These are phyloP conservation scores for Gossypium turneri DNA, from an alignment of 345 rosid genomes.

Conservation along the genomic window DNA sequence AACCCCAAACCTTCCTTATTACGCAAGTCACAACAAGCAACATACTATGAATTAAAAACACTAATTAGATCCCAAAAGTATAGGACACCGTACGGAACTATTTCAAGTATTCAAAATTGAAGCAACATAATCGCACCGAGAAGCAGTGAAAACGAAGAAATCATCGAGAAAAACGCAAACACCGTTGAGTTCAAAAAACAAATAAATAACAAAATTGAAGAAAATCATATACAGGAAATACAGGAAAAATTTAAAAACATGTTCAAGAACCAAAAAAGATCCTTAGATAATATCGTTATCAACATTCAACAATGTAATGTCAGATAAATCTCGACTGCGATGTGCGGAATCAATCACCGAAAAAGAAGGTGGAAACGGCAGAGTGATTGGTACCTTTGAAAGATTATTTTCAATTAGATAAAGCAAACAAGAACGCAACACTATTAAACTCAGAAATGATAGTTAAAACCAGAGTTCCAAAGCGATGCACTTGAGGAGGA, in stretches of 20 bases:
- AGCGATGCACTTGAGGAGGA: slow-evolving; percentile 2
- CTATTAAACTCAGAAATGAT: background rate
- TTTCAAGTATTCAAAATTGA: background rate
- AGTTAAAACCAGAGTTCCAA: background rate
- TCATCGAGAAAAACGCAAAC: background rate
- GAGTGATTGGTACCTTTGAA: slow-evolving; percentile 14
- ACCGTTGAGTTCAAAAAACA: background rate
- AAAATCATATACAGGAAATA: background rate
- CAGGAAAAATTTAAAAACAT: background rate
- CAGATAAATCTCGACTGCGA: background rate
- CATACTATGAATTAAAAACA: background rate
- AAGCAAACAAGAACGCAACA: background rate
- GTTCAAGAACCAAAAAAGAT: background rate
- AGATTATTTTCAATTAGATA: background rate
- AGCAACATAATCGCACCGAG: background rate
- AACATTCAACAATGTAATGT: slow-evolving; percentile 10
- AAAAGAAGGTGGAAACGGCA: background rate
- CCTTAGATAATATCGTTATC: background rate
- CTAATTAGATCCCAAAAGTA: background rate
- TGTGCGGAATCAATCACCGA: background rate
- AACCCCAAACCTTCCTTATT: background rate
- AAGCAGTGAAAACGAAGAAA: slow-evolving; percentile 5
- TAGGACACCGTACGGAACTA: background rate
- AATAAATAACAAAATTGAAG: background rate
- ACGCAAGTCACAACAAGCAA: background rate